Evolutionary conservation across 2,329 filamentous ascomycete species (phyloP), one percentile per base, ranked within the genome.

Genomic region (Cordyceps cicadae): DNA sequence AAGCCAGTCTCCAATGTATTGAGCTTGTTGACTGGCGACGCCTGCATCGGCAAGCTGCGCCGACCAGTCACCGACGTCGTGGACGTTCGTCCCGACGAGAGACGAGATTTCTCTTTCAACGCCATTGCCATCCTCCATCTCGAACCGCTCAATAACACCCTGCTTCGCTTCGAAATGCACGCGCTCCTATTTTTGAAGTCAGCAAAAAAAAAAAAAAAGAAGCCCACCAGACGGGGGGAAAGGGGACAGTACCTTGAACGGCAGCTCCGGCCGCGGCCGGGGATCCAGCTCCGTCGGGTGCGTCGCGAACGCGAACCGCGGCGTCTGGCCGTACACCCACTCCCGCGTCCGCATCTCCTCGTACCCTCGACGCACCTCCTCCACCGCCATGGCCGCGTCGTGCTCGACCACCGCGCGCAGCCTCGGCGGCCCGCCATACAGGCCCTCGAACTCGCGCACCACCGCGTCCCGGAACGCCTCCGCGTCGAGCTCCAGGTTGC

Each of bases 281-380:
- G 83, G 76, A 73, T 88, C 79, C 48, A 84, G 77, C 64, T 84
- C 77, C 63, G 80, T 81, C 43, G 87, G 74, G 70, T 82, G 76
- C 3, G 82, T 86, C 3, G 83, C 85, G 66, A 93, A 86, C 8
- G 81, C 85, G 71, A 96, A 97, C 60, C 87, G 87, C 1, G 92
- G 92, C 2, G 92, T 96, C 74, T 96, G 92, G 2, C 83, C 83
- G 73, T 88, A 96, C 62, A 88, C 87, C 91, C 92, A 97, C 12
- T 86, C 82, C 3, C 76, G 73, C 0, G 86, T 87, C 80, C 86
- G 65, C 43, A 67, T 54, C 63, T 74, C 72, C 5, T 66, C 63
- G 39, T 71, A 71, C 1, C 72, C 72, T 24, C 66, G 65, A n/a
- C 61, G 62, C 9, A 95, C 81, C 64, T 70, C 68, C 2, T 77